phyloP scores from a whole-genome alignment of 257 asterid species.

The Knoxia roxburghii region DNA sequence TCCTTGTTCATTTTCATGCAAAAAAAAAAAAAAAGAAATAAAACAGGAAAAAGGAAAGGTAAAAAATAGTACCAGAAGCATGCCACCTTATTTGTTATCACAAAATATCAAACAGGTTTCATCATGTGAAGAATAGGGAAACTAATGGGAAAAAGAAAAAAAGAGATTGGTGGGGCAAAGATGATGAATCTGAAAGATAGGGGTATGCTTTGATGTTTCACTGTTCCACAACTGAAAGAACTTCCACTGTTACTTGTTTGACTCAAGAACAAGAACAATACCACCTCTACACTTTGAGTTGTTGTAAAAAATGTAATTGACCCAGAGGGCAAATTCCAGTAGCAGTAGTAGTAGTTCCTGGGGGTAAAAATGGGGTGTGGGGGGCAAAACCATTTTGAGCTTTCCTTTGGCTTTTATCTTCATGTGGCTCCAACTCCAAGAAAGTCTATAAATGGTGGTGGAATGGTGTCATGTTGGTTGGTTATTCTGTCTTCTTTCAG shows the following conservation, averaged over 20 bases:
- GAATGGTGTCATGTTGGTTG: slow-evolving; percentile 28
- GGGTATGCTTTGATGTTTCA: slow-evolving; percentile 26
- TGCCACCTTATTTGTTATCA: not conserved
- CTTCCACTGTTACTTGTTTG: slow-evolving; percentile 18
- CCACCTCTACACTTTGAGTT: too few relatives aligned
- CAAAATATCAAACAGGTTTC: not conserved
- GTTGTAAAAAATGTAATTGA: too few relatives aligned
- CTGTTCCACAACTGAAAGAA: slow-evolving; percentile 26
- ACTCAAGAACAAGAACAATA: slow-evolving; percentile 5
- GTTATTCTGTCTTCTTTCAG: slow-evolving; percentile 32
- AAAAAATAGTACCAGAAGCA: not conserved
- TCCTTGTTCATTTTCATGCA: not conserved
- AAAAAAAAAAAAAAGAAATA: not conserved
- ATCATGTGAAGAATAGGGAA: slow-evolving; percentile 11
- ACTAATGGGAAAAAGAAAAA: not conserved
- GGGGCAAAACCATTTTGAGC: slow-evolving; percentile 18
- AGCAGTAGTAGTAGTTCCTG: too few relatives aligned
- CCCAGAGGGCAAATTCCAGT: too few relatives aligned
- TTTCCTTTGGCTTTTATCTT: slow-evolving; percentile 16
- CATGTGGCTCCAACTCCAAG: slow-evolving; percentile 85
- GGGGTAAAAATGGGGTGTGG: too few relatives aligned
- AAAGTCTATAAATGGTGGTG: slow-evolving; percentile 80
- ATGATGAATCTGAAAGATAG: slow-evolving; percentile 19
- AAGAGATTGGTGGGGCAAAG: slow-evolving; percentile 1
- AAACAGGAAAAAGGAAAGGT: not conserved